Base-by-base conservation (phyloP, 768 basidiomycete genomes). In the Exsudoporus frostii region DNA sequence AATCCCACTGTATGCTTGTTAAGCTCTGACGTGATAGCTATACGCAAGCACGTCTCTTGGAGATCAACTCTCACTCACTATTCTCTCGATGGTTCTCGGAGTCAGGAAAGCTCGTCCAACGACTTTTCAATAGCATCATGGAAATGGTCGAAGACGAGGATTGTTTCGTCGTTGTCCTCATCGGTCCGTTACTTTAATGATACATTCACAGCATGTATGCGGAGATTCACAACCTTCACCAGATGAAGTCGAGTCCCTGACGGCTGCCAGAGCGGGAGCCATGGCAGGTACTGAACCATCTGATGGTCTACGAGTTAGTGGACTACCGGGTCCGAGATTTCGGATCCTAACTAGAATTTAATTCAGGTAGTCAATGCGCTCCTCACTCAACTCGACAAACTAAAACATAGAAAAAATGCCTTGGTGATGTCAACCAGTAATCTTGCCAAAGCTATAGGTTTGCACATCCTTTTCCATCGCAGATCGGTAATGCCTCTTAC, bases 71-170 rank as follows among this genome's bases (percentile, higher is more conserved):
- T 0, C 97, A 98, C 72, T 98, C 95, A 2, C 79, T 99, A 15
- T 98, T 99, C 69, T 95, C 92, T 15, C 90, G 94, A 61, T 99
- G 97, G 96, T 99, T 98, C 73, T 98, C 95, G 0, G 97, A 99
- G 67, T 97, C 94, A 0, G 97, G 97, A 15, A 99, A 99, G 70
- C 83, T 99, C 27, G 97, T 99, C 2, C 96, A 98, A 64, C 83
- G 89, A 43, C 76, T 99, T 17, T 99, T 98, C 67, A 82, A 79
- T 36, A 89, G 81, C 53, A 92, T 99, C 51, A 90, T 81, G 36
- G 94, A 97, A 58, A 79, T 98, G 71, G 87, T 90, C 0, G 94
- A 97, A 45, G 94, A 98, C 61, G 91, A 95, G 57, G 84, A 86
- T 51, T 83, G 83, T 15, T 98, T 99, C 63, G 86, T 99, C 3